Conservation (phyloP, 148 eudicot genomes). For the Silene conica region DNA sequence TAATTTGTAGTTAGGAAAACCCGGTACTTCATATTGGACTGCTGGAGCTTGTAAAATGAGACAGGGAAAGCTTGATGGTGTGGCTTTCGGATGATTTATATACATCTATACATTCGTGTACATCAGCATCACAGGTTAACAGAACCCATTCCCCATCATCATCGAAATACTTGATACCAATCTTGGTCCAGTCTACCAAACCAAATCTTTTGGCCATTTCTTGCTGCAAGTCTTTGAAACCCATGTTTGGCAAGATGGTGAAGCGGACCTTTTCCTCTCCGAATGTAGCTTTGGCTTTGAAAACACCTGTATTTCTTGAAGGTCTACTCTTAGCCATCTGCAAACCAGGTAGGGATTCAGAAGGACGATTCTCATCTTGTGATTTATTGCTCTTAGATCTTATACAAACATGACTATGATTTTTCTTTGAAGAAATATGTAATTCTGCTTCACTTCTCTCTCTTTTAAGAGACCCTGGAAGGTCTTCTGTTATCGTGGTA, state of each 20-base stretch:
- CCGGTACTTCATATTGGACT: conserved; percentile 46
- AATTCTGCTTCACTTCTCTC: conserved; percentile 43
- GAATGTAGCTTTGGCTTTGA: conserved; percentile 57
- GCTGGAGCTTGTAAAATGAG: conserved; percentile 32
- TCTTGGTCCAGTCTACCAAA: conserved; percentile 35
- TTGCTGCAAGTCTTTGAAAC: conserved; percentile 44
- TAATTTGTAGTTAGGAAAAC: conserved; percentile 27
- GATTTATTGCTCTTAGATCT: conserved; percentile 47
- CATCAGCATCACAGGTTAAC: conserved; percentile 75
- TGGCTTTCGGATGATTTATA: conserved; percentile 46
- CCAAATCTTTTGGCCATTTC: conserved; percentile 57
- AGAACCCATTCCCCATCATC: conserved; percentile 91
- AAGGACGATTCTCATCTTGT: conserved; percentile 24
- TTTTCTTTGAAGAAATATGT: conserved; percentile 32
- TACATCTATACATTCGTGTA: conserved; percentile 70
- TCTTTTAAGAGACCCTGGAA: conserved; percentile 37
- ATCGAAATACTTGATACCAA: conserved; percentile 66
- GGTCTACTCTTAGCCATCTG: conserved; percentile 27
- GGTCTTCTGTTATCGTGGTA: conserved; percentile 30
- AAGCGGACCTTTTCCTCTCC: conserved; percentile 73
- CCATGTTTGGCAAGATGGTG: conserved; percentile 48
- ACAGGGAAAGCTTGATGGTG: conserved; percentile 49
- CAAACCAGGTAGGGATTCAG: conserved; percentile 25
- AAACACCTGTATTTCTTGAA: conserved; percentile 28
- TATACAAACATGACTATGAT: conserved; percentile 27